Evolutionary conservation across 306 rosid species (phyloP), one percentile per base, ranked within the genome.

Genomic region (Acacia crassicarpa): DNA sequence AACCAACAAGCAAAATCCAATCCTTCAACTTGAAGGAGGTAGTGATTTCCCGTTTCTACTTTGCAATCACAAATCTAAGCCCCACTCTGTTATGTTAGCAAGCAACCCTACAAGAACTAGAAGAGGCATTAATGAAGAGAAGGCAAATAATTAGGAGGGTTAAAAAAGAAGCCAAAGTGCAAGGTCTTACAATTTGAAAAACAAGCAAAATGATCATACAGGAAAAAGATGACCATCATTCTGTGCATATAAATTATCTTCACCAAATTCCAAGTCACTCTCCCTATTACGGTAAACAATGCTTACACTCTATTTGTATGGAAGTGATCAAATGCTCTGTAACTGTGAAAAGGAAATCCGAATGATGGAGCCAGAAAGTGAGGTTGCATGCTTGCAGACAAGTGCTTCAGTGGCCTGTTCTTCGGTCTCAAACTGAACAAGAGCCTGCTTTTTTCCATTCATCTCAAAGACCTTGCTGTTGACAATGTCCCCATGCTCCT

Each of bases 391-490:
- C 93, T 95, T 95, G 90, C 97, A 93, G 82, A 95, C 96, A 15
- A 95, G 97, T 54, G 99, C 97, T 82, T 95, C 99, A 4, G 99
- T 93, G 30, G 99, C 98, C 84, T 88, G 92, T 88, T 93, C 99
- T 89, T 95, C 99, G 0, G 89, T 88, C 67, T 95, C 99, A 51
- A 92, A 95, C 87, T 92, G 88, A 78, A 92, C 92, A 32, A 95
- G 88, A 2, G 98, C 91, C 86, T 95, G 99, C 86, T 91, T 95
- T 87, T 93, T 95, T 22, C 98, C 99, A 53, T 93, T 95, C 99
- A 95, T 95, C 87, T 95, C 98, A 72, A 91, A 95, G 66, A 95
- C 86, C 89, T 93, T 95, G 53, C 91, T 86, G 89, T 89, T 93
- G 56, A 89, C 83, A 51, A 95, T 92, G 76, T 88, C 67, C 61